Conservation (phyloP, 2,329 filamentous ascomycete genomes). For the Paecilomyces variotii region DNA sequence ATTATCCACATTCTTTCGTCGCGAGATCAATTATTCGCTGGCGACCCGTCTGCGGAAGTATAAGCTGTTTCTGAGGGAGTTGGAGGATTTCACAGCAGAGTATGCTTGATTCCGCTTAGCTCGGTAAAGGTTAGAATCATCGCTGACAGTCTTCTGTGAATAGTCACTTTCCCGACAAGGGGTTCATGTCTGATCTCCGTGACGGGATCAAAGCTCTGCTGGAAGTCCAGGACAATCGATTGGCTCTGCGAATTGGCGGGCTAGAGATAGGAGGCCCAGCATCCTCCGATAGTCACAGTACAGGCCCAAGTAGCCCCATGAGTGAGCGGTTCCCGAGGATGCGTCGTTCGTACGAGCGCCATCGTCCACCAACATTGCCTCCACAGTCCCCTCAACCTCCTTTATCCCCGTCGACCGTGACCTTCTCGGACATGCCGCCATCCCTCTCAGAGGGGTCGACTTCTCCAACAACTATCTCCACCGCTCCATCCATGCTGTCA, state of each 20-base stretch:
- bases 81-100: constrained; percentile 40
- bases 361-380: constrained; percentile 18
- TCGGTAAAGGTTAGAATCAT: constrained; percentile 2
- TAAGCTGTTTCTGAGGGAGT: constrained; percentile 40
- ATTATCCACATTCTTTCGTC: constrained; percentile 38
- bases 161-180: constrained; percentile 20
- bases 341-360: constrained; percentile 28
- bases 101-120: constrained; percentile 21
- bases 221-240: constrained; percentile 20
- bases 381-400: constrained; percentile 22
- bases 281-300: constrained; percentile 17
- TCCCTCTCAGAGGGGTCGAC: constrained; percentile 23
- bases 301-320: constrained; percentile 19
- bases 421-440: constrained; percentile 22
- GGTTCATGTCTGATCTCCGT: constrained; percentile 18
- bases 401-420: constrained; percentile 16
- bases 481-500: constrained; percentile 19
- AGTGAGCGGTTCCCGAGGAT: constrained; percentile 20
- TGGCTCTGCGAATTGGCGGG: constrained; percentile 17
- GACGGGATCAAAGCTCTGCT: constrained; percentile 19
- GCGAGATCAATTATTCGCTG: constrained; percentile 40
- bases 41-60: constrained; percentile 43
- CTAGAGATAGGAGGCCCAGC: constrained; percentile 17
- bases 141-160: constrained; percentile 6
- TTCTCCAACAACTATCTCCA: constrained; percentile 26